Base-by-base conservation (phyloP, 2,329 filamentous ascomycete genomes). In the Spiromastix sp. region DNA sequence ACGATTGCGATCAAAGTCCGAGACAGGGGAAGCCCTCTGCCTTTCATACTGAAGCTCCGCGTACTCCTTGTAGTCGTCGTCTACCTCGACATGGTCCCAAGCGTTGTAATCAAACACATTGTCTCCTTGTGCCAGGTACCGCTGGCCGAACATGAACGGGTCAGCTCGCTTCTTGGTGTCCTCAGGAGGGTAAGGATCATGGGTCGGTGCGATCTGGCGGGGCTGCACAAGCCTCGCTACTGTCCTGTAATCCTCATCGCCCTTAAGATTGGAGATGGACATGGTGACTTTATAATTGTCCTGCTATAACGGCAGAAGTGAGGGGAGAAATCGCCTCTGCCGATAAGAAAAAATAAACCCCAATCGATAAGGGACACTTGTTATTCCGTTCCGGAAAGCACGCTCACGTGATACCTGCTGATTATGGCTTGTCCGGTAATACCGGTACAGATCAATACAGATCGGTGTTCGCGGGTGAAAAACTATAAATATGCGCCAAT, bases 51-150 rank as follows among this genome's bases (percentile, higher is more conserved):
- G 91, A 53, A 78, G 64, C 60, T 87, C 77, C 41, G 86, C 80
- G 60, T 91, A 94, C 54, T 82, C 76, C 54, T 81, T 79, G 70
- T 94, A 96, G 26, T 79, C 72, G 48, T 85, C 77, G 64, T 96
- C 89, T 56, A 86, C 86, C 61, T 89, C 81, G 55, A 96, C 91
- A 57, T 98, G 89, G 58, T 98, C 91, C 91, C 91, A 98, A 24
- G 91, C 91, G 60, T 98, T 98, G 74, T 91, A 94, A 59, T 93
- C 82, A 64, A 89, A 98, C 51, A 93, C 84, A 56, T 96, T 73
- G 64, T 94, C 87, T 54, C 78, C 76, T 57, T 89, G 72, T 50
- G 82, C 77, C 34, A 98, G 75, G 52, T 74, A 83, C 40, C 89
- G 84, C 31, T 84, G 91, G 42, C 91, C 91, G 59, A 98, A 98